Evolutionary conservation across 495 filamentous ascomycete genomes (phyloP).

Genomic region (Baudoinia panamericana): DNA sequence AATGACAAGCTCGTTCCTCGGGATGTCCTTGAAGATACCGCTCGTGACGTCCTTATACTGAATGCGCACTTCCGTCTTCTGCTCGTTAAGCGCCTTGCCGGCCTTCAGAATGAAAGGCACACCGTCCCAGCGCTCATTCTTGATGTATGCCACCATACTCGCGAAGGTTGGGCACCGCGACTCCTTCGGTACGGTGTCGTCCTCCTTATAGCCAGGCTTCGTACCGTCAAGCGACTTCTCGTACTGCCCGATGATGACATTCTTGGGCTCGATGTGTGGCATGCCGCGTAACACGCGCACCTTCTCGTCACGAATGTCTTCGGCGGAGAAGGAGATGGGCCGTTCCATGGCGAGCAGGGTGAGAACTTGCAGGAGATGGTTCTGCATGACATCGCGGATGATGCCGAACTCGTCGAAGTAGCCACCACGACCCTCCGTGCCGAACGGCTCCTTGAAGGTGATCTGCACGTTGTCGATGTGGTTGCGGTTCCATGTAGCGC

Average conservation of each 20-base stretch:
- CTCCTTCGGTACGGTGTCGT: slow-evolving; percentile 95
- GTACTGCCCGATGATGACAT: slow-evolving; percentile 99
- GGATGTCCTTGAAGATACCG: slow-evolving; percentile 99
- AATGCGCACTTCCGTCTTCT: slow-evolving; percentile 99
- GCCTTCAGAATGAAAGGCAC: slow-evolving; percentile 99
- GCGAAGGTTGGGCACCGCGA: slow-evolving; percentile 97
- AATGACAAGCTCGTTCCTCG: slow-evolving; percentile 97
- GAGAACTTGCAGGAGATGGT: slow-evolving; percentile 81
- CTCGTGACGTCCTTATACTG: slow-evolving; percentile 99
- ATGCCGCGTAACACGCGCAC: slow-evolving; percentile 90
- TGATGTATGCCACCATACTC: slow-evolving; percentile 92
- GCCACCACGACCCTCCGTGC: slow-evolving; percentile 95
- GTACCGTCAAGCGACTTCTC: slow-evolving; percentile 89
- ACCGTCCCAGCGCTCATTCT: slow-evolving; percentile 99
- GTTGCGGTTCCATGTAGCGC: slow-evolving; percentile 96
- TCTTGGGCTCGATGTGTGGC: slow-evolving; percentile 94
- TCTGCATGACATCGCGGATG: slow-evolving; percentile 77
- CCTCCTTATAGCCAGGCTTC: slow-evolving; percentile 97
- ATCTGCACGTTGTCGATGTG: slow-evolving; percentile 99
- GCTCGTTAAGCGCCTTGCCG: slow-evolving; percentile 97
- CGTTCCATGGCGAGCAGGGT: slow-evolving; percentile 97
- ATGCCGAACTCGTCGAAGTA: slow-evolving; percentile 99
- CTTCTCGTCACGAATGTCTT: slow-evolving; percentile 99
- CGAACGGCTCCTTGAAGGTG: slow-evolving; percentile 98
- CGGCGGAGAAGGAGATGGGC: slow-evolving; percentile 93